These are phyloP conservation scores for Akanthomyces muscarius DNA, from an alignment of 2,329 filamentous ascomycete species.

Conservation along the genomic window DNA sequence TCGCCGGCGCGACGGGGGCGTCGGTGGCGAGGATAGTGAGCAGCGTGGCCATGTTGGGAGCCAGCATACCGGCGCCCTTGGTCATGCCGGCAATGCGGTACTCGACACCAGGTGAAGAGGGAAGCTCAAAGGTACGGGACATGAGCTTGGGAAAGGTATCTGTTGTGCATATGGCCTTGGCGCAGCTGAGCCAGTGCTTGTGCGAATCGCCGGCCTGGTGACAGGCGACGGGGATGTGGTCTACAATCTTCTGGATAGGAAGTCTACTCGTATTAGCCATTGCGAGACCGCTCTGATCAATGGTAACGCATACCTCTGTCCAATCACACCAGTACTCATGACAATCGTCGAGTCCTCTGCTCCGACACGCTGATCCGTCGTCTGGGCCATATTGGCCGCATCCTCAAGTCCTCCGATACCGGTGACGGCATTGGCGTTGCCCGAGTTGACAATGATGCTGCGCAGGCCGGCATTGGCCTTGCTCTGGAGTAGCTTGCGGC, in stretches of 20 bases:
- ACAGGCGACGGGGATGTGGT: slow-evolving; percentile 74
- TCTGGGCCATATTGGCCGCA: slow-evolving; percentile 75
- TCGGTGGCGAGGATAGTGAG: slow-evolving; percentile 91
- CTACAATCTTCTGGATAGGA: slow-evolving; percentile 85
- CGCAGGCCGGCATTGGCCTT: slow-evolving; percentile 66
- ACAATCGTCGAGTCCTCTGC: slow-evolving; percentile 66
- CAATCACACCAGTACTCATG: slow-evolving; percentile 98
- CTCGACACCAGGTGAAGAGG: slow-evolving; percentile 68
- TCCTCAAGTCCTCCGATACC: slow-evolving; percentile 86
- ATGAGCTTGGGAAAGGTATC: slow-evolving; percentile 97
- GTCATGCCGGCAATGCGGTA: slow-evolving; percentile 93
- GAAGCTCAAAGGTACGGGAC: slow-evolving; percentile 78
- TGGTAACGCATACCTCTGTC: slow-evolving; percentile 61
- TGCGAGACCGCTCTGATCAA: slow-evolving; percentile 13
- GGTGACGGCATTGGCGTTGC: slow-evolving; percentile 95
- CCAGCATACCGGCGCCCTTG: slow-evolving; percentile 98
- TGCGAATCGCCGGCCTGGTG: slow-evolving; percentile 69
- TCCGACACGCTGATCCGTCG: slow-evolving; percentile 63
- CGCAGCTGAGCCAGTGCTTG: slow-evolving; percentile 80
- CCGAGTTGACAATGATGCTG: slow-evolving; percentile 88
- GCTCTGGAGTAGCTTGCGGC: slow-evolving; percentile 64
- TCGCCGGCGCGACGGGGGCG: slow-evolving; percentile 66
- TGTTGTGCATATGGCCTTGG: slow-evolving; percentile 93
- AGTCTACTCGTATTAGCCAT: slow-evolving; percentile 47
- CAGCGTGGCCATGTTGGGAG: slow-evolving; percentile 97